phyloP scores from a whole-genome alignment of 1,284 basidiomycete species.

The Hemileia vastatrix region DNA sequence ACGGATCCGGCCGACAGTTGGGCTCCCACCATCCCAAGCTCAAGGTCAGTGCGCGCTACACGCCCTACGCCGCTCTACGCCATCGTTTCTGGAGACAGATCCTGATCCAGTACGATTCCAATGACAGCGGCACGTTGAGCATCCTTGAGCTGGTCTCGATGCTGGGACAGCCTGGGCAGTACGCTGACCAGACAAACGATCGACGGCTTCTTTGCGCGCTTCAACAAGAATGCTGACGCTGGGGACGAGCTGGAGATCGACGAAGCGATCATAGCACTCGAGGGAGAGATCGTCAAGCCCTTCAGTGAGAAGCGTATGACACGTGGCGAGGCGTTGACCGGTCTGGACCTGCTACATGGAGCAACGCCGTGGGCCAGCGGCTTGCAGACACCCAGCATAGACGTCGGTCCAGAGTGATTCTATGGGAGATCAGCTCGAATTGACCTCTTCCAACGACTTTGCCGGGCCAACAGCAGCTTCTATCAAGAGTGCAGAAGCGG shows the following conservation, averaged over 20 bases:
- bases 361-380: too few relatives aligned
- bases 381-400: too few relatives aligned
- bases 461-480: too few relatives aligned
- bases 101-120: conserved; percentile 77
- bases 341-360: too few relatives aligned
- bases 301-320: too few relatives aligned
- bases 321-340: too few relatives aligned
- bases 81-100: conserved; percentile 59
- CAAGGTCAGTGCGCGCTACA: conserved; percentile 68
- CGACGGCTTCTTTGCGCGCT: conserved; percentile 63
- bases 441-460: too few relatives aligned
- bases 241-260: conserved; percentile 65
- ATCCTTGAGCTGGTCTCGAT: conserved; percentile 81
- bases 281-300: conserved; percentile 74
- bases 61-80: conserved; percentile 83
- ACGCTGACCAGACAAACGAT: conserved; percentile 72
- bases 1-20: too few relatives aligned
- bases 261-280: conserved; percentile 68
- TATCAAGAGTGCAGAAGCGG: too few relatives aligned
- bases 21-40: too few relatives aligned
- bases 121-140: conserved; percentile 68
- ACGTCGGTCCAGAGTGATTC: too few relatives aligned
- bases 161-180: conserved; percentile 90
- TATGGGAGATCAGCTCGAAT: too few relatives aligned
- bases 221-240: conserved; percentile 57